A percentile compares a stretch with the other conserved stretches of the same genome.
Evolutionary conservation across 345 rosid genomes (phyloP).

Genomic region (thale cress (Arabidopsis thaliana)): TAIR10.1 NC_003076.8:4957001-4957500

Average conservation of each 20-base stretch:
- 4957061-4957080: neutral
- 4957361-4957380: neutral
- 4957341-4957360: slow-evolving; percentile 24
- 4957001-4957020: neutral
- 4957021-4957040: neutral
- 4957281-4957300: slow-evolving; percentile 35
- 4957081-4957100: neutral
- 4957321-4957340: slow-evolving; percentile 64
- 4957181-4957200: neutral
- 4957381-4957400: neutral
- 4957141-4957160: neutral
- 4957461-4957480: neutral
- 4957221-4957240: slow-evolving; percentile 18
- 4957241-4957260: slow-evolving; percentile 28
- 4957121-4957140: neutral
- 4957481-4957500: neutral
- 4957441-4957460: neutral
- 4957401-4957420: neutral
- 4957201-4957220: neutral
- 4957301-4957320: slow-evolving; percentile 44
- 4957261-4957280: slow-evolving; percentile 44
- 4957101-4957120: neutral
- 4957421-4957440: slow-evolving; percentile 15
- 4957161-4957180: neutral
- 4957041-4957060: neutral